Evolutionary conservation across 495 filamentous ascomycete species (phyloP).

Genomic region (Lepraria neglecta): DNA sequence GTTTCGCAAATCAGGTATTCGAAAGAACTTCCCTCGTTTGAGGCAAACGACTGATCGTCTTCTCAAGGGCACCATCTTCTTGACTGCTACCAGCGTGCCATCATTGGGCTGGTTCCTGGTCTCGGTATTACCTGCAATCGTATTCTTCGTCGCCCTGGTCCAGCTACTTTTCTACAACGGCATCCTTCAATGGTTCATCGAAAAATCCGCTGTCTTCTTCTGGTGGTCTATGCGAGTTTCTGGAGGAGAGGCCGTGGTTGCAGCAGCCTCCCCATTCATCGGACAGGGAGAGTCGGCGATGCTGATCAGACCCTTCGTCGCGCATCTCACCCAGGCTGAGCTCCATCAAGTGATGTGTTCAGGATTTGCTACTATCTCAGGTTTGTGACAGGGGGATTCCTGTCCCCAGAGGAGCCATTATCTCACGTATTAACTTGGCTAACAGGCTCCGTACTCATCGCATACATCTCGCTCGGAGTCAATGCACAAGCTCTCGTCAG

Average conservation of each 20-base stretch:
- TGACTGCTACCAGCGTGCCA: conserved; percentile 50
- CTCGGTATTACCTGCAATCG: conserved; percentile 70
- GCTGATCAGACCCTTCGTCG: conserved; percentile 80
- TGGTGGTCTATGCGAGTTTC: conserved; percentile 86
- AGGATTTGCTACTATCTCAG: conserved; percentile 57
- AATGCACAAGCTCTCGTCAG: conserved; percentile 82
- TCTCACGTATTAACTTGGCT: conserved; percentile 26
- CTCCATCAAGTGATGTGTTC: conserved; percentile 88
- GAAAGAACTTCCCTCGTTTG: neutral
- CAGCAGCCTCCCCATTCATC: conserved; percentile 89
- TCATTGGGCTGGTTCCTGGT: conserved; percentile 58
- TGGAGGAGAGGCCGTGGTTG: conserved; percentile 87
- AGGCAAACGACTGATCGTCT: neutral
- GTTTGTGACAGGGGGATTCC: conserved; percentile 25
- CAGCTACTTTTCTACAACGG: conserved; percentile 74
- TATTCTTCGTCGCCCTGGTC: conserved; percentile 87
- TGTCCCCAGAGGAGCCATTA: conserved; percentile 48
- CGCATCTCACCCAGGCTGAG: conserved; percentile 75
- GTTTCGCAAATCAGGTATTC: conserved; percentile 50
- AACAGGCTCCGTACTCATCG: conserved; percentile 65
- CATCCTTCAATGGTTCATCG: conserved; percentile 78
- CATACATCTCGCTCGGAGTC: conserved; percentile 72
- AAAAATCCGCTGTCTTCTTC: conserved; percentile 82
- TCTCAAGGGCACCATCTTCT: conserved; percentile 55
- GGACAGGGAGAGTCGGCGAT: conserved; percentile 91